A percentile compares a stretch with the other conserved stretches of the same genome.
Conservation (phyloP, 352 stramenopile genomes). For the Pythium folliculosum region DNA sequence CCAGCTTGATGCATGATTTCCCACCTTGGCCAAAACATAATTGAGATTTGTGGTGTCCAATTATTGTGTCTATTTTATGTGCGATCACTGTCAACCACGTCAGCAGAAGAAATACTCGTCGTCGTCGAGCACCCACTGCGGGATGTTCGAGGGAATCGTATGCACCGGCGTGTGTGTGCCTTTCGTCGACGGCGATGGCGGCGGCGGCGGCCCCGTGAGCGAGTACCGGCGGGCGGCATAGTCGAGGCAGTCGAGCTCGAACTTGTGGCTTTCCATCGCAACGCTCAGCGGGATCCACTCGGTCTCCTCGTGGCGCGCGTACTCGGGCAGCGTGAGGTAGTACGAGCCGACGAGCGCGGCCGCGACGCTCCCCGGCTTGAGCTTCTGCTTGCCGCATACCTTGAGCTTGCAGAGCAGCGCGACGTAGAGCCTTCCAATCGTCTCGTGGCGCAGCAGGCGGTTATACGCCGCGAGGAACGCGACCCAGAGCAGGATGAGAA, state of each 20-base stretch:
- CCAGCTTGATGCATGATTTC: too few species aligned
- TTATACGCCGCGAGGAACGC: constrained; percentile 18
- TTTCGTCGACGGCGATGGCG: too few species aligned
- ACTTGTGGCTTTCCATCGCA: constrained; percentile 12
- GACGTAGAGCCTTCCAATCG: constrained; percentile 11
- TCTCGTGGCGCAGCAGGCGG: constrained; percentile 9
- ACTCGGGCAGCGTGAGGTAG: constrained; percentile 19
- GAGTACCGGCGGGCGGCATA: constrained; percentile 18
- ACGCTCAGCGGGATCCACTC: constrained; percentile 30
- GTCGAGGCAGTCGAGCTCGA: constrained; percentile 14
- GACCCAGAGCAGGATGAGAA: constrained; percentile 25
- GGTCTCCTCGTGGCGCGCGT: constrained; percentile 2
- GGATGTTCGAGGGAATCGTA: not conserved
- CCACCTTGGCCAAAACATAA: too few species aligned
- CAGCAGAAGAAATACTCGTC: constrained; percentile 21
- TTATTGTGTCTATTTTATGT: too few species aligned
- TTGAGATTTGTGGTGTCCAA: too few species aligned
- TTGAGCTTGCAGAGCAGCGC: constrained; percentile 2
- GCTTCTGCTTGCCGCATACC: constrained; percentile 15
- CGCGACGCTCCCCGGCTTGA: constrained; percentile 12
- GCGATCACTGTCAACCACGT: not conserved
- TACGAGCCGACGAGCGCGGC: constrained; percentile 24
- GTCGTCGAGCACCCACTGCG: constrained; percentile 18
- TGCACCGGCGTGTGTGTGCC: too few species aligned
- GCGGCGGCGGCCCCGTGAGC: constrained; percentile 5